Base-by-base conservation (phyloP, 495 filamentous ascomycete genomes). In the Penicillium ucsense region DNA sequence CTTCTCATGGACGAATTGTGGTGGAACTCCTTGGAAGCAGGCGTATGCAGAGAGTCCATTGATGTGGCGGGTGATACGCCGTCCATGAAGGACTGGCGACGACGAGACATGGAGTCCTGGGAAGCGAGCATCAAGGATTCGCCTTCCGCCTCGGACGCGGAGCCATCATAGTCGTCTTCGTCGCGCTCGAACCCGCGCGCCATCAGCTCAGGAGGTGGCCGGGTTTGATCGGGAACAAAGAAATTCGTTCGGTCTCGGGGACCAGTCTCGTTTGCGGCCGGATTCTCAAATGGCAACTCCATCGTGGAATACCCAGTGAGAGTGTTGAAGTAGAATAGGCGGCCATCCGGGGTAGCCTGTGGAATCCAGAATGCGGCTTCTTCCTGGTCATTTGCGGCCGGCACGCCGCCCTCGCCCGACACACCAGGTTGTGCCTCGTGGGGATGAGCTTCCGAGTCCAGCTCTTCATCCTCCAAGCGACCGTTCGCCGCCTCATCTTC, bases 311-410 rank as follows among this genome's bases (percentile, higher is more conserved):
- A 88, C 35, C 89, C 88, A 0, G 92, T 98, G 62, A 94, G 79
- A 5, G 89, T 96, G 58, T 98, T 98, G 75, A 94, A 97, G 61
- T 96, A 98, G 62, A 89, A 97, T n/a, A 97, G 66, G 46, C 88
- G 79, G 41, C 92, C 92, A 62, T 96, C 88, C 1, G 88, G 83
- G 4, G 94, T 98, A 9, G 89, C 94, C 63, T 98, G 92, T 3
- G 94, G 94, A 56, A 98, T 95, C 92, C 92, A 98, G 62, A 92
- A 97, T 43, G 89, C 88, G 41, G 92, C 87, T 59, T 94, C 84
- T 53, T 94, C 90, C 65, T 87, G 83, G 47, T 85, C 83, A 41
- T 72, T 78, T 31, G 72, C 68, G 31, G 79, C 78, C 1, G 72
- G 73, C 2, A 59, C 50, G 10, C 2, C 20, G 20, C 82, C 82